Conservation (phyloP, 768 basidiomycete genomes). For the Termitomyces sp. region DNA sequence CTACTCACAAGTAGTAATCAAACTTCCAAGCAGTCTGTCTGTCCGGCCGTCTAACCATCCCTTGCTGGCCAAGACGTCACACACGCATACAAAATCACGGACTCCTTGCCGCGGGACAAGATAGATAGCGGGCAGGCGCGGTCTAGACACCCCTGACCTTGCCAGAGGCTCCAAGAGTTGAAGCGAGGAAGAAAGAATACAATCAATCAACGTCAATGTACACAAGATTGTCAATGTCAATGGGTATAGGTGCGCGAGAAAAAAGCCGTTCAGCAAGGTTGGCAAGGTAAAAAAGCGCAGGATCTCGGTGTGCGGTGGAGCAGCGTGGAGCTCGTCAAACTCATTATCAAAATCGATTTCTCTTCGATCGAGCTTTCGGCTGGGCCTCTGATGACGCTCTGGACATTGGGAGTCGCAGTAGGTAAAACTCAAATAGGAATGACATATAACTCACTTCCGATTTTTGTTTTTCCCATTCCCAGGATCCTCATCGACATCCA, state of each 20-base stretch:
- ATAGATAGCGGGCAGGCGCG: not conserved
- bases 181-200: not conserved
- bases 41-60: not conserved
- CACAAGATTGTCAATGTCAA: not conserved
- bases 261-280: not conserved
- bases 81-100: not conserved
- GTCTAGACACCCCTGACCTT: not conserved
- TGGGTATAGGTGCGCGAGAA: not conserved
- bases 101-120: not conserved
- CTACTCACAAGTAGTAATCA: not conserved
- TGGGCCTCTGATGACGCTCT: constrained; percentile 36
- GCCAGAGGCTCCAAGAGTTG: not conserved
- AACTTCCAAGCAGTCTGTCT: not conserved
- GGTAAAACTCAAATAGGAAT: not conserved
- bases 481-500: constrained; percentile 64
- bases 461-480: constrained; percentile 48
- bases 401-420: not conserved
- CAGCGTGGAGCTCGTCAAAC: not conserved
- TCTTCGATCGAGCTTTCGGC: constrained; percentile 49
- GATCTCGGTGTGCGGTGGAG: not conserved
- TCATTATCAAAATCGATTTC: constrained; percentile 52
- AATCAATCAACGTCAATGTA: not conserved
- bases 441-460: constrained; percentile 44
- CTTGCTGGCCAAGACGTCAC: not conserved
- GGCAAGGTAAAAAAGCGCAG: not conserved